These are phyloP conservation scores for Hevea brasiliensis DNA, from an alignment of 345 rosid genomes.

Conservation along the genomic window DNA sequence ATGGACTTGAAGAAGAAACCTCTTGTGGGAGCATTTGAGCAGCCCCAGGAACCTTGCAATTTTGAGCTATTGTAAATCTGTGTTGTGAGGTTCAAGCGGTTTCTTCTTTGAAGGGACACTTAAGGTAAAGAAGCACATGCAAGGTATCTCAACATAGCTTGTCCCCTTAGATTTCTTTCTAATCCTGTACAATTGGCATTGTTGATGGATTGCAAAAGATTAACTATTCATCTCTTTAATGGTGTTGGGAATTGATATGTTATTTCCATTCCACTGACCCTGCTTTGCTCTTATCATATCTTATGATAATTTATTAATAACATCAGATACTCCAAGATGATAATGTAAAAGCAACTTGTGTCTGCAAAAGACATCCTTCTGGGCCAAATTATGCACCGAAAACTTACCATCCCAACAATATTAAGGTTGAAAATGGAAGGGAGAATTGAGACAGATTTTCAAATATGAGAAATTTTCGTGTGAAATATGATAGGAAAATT, in stretches of 20 bases:
- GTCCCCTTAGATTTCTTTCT: neutral
- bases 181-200: neutral
- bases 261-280: neutral
- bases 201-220: neutral
- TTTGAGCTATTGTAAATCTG: slow-evolving; percentile 10
- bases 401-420: too few relatives aligned
- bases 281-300: neutral
- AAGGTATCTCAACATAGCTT: neutral
- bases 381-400: too few relatives aligned
- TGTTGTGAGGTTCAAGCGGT: slow-evolving; percentile 38
- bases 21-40: slow-evolving; percentile 19
- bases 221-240: neutral
- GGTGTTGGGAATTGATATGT: neutral
- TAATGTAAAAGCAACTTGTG: too few relatives aligned
- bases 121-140: neutral
- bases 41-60: slow-evolving; percentile 29
- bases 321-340: too few relatives aligned
- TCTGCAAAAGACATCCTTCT: too few relatives aligned
- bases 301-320: too few relatives aligned
- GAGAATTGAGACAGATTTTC: too few relatives aligned
- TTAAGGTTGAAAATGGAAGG: too few relatives aligned
- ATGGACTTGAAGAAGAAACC: slow-evolving; percentile 23
- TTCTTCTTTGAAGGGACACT: slow-evolving; percentile 9
- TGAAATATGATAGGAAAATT: too few relatives aligned
- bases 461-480: too few relatives aligned